Evolutionary conservation across 345 rosid species (phyloP), one percentile per base, ranked within the genome.

Genomic region (Atalantia buxifolia): DNA sequence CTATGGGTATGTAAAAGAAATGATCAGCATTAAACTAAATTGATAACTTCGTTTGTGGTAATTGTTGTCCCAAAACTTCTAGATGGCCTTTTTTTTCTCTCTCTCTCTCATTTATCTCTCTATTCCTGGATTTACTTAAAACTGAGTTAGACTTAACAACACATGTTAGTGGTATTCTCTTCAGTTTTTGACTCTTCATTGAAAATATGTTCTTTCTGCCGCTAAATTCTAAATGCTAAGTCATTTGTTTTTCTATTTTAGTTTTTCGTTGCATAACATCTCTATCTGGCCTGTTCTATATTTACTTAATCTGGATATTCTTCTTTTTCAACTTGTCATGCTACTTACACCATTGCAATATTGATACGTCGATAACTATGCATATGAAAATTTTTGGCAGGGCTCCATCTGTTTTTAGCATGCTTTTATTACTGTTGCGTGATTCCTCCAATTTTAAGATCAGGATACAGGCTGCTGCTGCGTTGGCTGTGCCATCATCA

Each of bases 391-490:
- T 50, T 76, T 82, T 74, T 85, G 81, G 79, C 88, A 93, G 99
- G 99, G 92, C 94, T 80, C 91, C 99, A 72, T 91, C 94, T 67
- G 89, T 92, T 83, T 96, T 96, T 80, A 89, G 98, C 79, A 82
- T 91, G 77, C 93, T 94, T 64, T 85, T 94, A 62, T 82, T 92
- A 73, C 87, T 96, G 22, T 88, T 92, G 63, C 97, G 97, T 65
- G 97, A 92, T 86, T 92, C 99, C 79, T 90, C 97, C 45, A 96
- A 96, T 80, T 94, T 88, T 80, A 94, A 96, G 88, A 92, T 96
- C 83, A 88, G 94, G 87, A 96, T 96, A 87, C 98, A 94, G 88
- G 99, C 97, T 77, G 98, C 97, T 76, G 90, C 98, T 76, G 99
- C 99, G 40, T 88, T 95, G 80, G 91, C 98, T 77, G 98, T 89